Conservation (phyloP, 495 filamentous ascomycete genomes). For the Cenococcum geophilum region DNA sequence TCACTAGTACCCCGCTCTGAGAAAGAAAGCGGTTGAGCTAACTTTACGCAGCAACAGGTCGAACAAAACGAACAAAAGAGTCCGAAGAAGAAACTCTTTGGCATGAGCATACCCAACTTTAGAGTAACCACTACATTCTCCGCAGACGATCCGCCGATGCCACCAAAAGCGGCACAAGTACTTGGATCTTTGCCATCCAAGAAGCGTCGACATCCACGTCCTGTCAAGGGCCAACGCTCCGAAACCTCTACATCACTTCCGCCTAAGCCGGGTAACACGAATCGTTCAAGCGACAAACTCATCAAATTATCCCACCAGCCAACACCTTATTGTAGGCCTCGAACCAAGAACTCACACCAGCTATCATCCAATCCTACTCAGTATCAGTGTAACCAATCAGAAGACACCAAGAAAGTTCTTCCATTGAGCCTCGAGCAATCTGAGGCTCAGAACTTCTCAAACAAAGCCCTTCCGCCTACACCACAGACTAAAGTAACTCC, state of each 20-base stretch:
- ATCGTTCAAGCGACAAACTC: not conserved
- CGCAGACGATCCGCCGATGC: constrained; percentile 3
- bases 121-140: constrained; percentile 3
- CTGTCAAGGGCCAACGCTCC: constrained; percentile 1
- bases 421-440: too few species aligned
- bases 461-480: constrained; percentile 10
- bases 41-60: not conserved
- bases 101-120: constrained; percentile 28
- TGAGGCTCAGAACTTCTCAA: too few species aligned
- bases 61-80: constrained; percentile 26
- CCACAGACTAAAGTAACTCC: constrained; percentile 24
- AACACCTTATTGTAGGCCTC: constrained; percentile 6
- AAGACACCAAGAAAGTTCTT: not conserved
- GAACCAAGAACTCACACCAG: not conserved
- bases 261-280: not conserved
- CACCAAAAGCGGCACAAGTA: constrained; percentile 30
- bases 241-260: not conserved
- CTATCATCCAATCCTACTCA: not conserved
- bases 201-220: constrained; percentile 2
- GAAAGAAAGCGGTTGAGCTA: too few species aligned
- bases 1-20: too few species aligned
- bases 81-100: constrained; percentile 37
- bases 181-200: constrained; percentile 20
- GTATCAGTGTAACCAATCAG: not conserved
- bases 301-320: constrained; percentile 6